Conservation (phyloP, 1,284 basidiomycete species). For the Apiotrichum laibachii region DNA sequence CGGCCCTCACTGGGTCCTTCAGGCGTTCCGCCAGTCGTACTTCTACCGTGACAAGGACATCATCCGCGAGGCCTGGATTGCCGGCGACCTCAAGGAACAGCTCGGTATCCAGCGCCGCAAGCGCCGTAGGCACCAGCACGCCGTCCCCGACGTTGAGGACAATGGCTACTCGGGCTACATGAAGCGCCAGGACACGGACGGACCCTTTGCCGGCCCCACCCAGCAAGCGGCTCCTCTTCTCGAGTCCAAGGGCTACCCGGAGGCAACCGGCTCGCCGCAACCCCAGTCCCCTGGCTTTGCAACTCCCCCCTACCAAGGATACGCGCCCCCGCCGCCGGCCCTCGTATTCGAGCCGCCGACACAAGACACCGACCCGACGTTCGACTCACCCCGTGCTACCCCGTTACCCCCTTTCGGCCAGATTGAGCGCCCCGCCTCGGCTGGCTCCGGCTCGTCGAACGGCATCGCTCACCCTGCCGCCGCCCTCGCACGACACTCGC, state of each 20-base stretch:
- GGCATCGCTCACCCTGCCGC: too few species aligned
- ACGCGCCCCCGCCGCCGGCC: too few species aligned
- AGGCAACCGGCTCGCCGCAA: background rate
- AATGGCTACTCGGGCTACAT: background rate
- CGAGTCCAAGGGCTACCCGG: background rate
- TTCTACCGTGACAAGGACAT: constrained; percentile 61
- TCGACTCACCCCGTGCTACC: too few species aligned
- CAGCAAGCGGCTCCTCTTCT: constrained; percentile 4
- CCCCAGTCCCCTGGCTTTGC: background rate
- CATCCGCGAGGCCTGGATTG: constrained; percentile 82
- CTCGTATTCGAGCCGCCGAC: too few species aligned
- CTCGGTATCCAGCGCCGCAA: constrained; percentile 61
- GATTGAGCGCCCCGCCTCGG: too few species aligned
- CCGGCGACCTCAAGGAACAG: constrained; percentile 75
- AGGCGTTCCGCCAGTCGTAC: constrained; percentile 32
- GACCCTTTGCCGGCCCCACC: background rate
- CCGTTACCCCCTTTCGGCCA: too few species aligned
- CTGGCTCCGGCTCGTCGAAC: too few species aligned
- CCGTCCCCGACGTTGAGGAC: background rate
- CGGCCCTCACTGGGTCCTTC: constrained; percentile 54
- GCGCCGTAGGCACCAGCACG: constrained; percentile 14
- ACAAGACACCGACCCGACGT: too few species aligned
- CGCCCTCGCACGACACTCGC: too few species aligned
- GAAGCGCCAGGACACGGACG: background rate
- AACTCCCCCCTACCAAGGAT: too few species aligned